Percentiles rank a stretch among this genome's conserved stretches.
Conservation (phyloP, 129 eudicot genomes). For the Glebionis coronaria region DNA sequence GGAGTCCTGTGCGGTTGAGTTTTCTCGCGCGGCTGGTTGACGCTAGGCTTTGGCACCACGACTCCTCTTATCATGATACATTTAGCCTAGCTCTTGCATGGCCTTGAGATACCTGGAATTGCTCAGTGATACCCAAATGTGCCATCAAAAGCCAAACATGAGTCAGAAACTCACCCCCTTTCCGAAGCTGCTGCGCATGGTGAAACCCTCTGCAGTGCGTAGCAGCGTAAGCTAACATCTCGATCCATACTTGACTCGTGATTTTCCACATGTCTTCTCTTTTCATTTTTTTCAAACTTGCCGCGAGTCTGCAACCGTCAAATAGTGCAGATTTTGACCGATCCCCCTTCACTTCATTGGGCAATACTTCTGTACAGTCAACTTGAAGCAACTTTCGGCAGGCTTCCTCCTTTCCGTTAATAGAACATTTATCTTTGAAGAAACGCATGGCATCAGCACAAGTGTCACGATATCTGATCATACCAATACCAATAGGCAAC, state of each 20-base stretch:
- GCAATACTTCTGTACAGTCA: constrained; percentile 26
- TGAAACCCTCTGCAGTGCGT: no score
- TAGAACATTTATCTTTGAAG: constrained; percentile 1
- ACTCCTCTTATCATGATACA: no score
- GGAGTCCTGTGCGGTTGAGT: no score
- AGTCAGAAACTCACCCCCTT: no score
- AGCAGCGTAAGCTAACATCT: not conserved
- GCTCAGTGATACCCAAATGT: no score
- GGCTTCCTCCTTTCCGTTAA: constrained; percentile 14
- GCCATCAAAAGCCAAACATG: no score
- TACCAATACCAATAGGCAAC: constrained; percentile 48
- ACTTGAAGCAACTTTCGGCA: no score
- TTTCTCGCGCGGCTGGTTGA: no score
- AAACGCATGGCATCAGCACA: constrained; percentile 43
- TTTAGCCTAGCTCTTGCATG: no score
- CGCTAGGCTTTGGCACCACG: no score
- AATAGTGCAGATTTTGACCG: constrained; percentile 44
- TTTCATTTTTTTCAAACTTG: constrained; percentile 14
- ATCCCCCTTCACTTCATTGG: constrained; percentile 39
- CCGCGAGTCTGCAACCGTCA: constrained; percentile 37
- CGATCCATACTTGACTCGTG: constrained; percentile 4
- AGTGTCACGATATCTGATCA: constrained; percentile 40
- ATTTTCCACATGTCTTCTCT: constrained; percentile 29
- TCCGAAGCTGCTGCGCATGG: no score
- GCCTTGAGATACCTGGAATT: no score